phyloP scores from a whole-genome alignment of 2,329 filamentous ascomycete species.

The Geosmithia morbida region DNA sequence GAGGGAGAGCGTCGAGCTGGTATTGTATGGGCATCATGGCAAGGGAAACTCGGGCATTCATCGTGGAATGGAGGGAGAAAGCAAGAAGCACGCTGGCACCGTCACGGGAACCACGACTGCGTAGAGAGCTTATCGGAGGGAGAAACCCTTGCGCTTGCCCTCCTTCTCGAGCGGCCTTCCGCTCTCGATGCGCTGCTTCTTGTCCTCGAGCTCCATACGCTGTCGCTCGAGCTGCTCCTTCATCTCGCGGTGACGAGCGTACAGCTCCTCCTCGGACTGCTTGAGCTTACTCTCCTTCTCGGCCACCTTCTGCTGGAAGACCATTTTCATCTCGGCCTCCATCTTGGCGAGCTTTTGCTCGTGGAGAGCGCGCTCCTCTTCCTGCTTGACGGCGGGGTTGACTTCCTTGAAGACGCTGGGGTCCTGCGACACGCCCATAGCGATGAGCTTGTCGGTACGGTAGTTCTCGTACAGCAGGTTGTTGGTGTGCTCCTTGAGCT shows the following conservation, averaged over 20 bases:
- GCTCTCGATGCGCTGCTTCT: slow-evolving; percentile 91
- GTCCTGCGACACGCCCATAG: slow-evolving; percentile 97
- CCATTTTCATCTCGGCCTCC: slow-evolving; percentile 99
- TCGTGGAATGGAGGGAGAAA: slow-evolving; percentile 23
- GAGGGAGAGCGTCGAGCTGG: slow-evolving; percentile 40
- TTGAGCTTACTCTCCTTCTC: slow-evolving; percentile 99
- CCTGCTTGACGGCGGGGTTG: slow-evolving; percentile 99
- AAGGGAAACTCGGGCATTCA: slow-evolving; percentile 34
- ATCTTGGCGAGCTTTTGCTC: slow-evolving; percentile 99
- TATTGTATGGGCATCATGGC: slow-evolving; percentile 44
- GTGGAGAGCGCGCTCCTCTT: slow-evolving; percentile 94
- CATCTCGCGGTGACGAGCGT: slow-evolving; percentile 97
- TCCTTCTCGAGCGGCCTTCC: slow-evolving; percentile 95
- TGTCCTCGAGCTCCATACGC: slow-evolving; percentile 90
- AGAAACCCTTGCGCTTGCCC: slow-evolving; percentile 98
- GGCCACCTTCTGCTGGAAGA: slow-evolving; percentile 99
- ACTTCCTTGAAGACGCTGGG: slow-evolving; percentile 99
- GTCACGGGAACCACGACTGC: not conserved
- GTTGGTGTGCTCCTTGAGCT: slow-evolving; percentile 99
- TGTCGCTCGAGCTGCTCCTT: slow-evolving; percentile 98
- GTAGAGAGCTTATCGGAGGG: slow-evolving; percentile 59
- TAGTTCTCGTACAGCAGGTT: slow-evolving; percentile 99
- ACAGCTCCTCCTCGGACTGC: slow-evolving; percentile 97
- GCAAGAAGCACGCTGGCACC: slow-evolving; percentile 4
- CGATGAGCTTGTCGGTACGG: slow-evolving; percentile 96